Conservation (phyloP, 139 green algal species). For the Ulvella scutata region DNA sequence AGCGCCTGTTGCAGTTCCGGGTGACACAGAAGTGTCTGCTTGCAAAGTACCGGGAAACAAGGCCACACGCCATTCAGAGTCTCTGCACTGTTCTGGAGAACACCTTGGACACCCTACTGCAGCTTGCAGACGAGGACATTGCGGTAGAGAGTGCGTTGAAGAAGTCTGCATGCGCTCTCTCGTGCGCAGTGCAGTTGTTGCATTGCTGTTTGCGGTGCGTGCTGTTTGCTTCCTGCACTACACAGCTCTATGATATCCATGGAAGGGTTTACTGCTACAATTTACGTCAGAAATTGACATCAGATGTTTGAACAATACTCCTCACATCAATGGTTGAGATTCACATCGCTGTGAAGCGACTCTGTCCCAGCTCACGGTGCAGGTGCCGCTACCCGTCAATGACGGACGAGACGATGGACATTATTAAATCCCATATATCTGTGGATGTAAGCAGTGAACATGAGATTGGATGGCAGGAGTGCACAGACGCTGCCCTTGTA, state of each 20-base stretch:
- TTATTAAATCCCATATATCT: not conserved
- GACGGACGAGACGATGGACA: not conserved
- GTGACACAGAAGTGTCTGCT: not conserved
- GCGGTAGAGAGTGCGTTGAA: not conserved
- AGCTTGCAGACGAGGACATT: not conserved
- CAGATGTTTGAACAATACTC: no score
- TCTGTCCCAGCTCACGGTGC: no score
- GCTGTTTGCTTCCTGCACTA: not conserved
- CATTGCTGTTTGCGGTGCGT: not conserved
- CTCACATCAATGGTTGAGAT: no score
- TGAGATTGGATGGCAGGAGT: not conserved
- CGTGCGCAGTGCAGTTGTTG: not conserved
- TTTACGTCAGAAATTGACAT: not conserved
- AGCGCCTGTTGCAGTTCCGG: not conserved
- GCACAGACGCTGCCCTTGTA: not conserved
- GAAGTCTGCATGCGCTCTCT: not conserved
- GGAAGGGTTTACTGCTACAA: not conserved
- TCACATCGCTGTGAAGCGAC: no score
- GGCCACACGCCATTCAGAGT: not conserved
- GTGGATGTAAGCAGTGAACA: not conserved
- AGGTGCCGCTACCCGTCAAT: not conserved
- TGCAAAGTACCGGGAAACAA: not conserved
- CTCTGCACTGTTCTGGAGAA: not conserved
- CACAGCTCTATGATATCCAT: not conserved
- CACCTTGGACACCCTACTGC: not conserved